Evolutionary conservation across 371 early-diverging fungal genomes (phyloP), one percentile per base, ranked within the genome.

Genomic region (Mortierella sp.): DNA sequence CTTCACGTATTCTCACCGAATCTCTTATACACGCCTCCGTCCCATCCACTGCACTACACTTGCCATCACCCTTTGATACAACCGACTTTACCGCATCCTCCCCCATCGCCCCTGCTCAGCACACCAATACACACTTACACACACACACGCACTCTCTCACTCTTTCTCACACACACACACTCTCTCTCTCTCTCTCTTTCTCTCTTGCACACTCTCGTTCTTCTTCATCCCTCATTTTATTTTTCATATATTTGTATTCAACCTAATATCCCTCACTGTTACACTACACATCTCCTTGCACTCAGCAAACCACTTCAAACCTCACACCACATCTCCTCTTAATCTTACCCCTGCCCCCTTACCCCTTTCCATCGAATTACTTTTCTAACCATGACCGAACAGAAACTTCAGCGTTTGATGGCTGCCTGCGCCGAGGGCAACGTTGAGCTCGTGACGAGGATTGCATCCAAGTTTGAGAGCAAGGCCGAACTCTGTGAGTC

Each of bases 381-480:
- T 50, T 16, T 45, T 7, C 18, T 7, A 45, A 30, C 25, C 57
- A 75, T 76, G 76, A 62, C 66, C 55, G 76, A 76, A 58, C 68
- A 71, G 64, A 76, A 76, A 62, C 64, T 63, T 23, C 71, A 71
- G 21, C 63, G 76, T 21, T 50, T 76, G 37, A 71, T 76, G 71
- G 46, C 68, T 2, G 76, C 76, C 16, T 76, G 76, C 53, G 46
- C 62, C 7, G 76, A 76, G 21, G 76, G 76, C 14, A 68, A 76
- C 30, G 66, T 71, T 37, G 76, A 76, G 26, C 65, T 76, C 19
- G 76, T 68, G 43, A 71, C 44, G 63, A 62, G 76, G 53, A 76
- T 76, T 47, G 76, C 76, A 0, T 68, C 72, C 18, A 76, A 76
- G 58, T 76, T 76, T 46, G 71, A 76, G 25, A 67, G 61, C n/a